Base-by-base conservation (phyloP, 2,329 filamentous ascomycete genomes). In the Emergomyces orientalis region DNA sequence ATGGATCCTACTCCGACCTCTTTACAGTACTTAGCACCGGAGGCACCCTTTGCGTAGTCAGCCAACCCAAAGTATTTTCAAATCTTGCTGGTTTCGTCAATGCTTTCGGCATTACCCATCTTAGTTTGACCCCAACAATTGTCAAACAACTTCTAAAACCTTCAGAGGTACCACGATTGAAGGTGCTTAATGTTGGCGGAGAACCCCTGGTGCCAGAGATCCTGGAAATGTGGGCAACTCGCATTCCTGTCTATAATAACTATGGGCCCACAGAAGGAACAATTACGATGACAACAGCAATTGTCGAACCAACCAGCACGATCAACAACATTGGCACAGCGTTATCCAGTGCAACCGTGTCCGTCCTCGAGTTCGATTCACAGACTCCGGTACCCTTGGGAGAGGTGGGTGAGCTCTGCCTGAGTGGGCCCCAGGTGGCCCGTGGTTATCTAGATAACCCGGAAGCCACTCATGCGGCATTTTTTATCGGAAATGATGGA, bases 1-100 rank as follows among this genome's bases (percentile, higher is more conserved):
- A 94, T 70, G 82, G 94, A 1, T 94, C 90, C 0, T 88, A 94
- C 0, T 94, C 94, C 71, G 91, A 96, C 69, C 92, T 95, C 11
- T 93, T 96, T 72, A 94, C 90, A 68, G 80, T 90, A 0, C 94
- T 90, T 88, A 83, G 84, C 58, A 81, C 82, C 32, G 90, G 90
- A 3, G 90, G 92, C 78, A 88, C 87, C 65, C 79, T 96, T 17
- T 95, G 89, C 70, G 84, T 88, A 2, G 88, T 85, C 0, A 82
- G 80, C 0, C 91, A 91, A 67, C 88, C 93, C 67, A 82, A 84
- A 1, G 75, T 95, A 0, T 90, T 92, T 68, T 80, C 80, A 41
- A 86, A 94, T 67, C 77, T 95, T 8, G 88, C 91, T 71, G 73
- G 76, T 22, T 79, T 85, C 0, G 88, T 95, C 61, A 80, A 84